Conservation (phyloP, 208 protist species). For the Histomonas meleagridis region DNA sequence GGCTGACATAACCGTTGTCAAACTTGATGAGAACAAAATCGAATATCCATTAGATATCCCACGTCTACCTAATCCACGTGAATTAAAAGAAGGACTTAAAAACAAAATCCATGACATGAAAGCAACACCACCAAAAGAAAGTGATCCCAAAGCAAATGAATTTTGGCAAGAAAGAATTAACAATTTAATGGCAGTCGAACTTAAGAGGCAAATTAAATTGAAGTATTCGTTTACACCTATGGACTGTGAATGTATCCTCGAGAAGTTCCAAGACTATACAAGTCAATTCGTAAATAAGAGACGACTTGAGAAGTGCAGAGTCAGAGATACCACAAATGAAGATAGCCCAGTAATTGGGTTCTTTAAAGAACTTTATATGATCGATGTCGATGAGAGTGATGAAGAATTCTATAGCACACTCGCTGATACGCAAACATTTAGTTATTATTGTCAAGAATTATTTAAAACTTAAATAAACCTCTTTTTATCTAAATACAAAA, state of each 20-base stretch:
- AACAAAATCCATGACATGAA: not conserved
- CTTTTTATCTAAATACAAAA: no score
- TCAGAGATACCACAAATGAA: not conserved
- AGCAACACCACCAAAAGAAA: no score
- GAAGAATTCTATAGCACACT: not conserved
- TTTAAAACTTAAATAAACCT: not conserved
- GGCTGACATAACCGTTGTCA: not conserved
- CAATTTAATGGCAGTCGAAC: not conserved
- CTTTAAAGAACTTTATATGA: not conserved
- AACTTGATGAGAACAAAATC: not conserved
- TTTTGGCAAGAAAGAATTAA: not conserved
- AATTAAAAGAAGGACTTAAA: not conserved
- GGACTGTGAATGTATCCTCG: not conserved
- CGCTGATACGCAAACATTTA: not conserved
- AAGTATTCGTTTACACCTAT: not conserved
- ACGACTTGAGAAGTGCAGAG: not conserved
- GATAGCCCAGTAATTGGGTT: not conserved
- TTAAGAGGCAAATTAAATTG: not conserved
- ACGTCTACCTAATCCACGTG: not conserved
- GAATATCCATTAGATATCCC: not conserved
- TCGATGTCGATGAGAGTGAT: not conserved
- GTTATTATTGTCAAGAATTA: not conserved
- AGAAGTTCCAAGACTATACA: not conserved
- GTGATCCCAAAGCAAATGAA: not conserved
- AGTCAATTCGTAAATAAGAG: not conserved